These are phyloP conservation scores for Myrmaecium sp. DNA, from an alignment of 2,329 filamentous ascomycete genomes.

Conservation along the genomic window DNA sequence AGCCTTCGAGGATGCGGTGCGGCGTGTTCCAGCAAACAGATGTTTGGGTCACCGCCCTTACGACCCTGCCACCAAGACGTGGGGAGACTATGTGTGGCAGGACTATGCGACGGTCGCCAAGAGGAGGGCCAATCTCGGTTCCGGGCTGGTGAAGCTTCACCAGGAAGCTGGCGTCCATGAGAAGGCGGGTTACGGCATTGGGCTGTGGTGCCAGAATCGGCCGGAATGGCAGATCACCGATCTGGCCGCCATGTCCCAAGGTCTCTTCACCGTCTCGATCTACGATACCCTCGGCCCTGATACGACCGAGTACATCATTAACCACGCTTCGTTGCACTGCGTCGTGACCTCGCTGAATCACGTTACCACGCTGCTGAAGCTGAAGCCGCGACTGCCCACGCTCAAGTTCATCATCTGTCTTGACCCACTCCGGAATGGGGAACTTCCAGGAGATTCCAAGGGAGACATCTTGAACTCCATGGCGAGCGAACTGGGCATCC, in stretches of 20 bases:
- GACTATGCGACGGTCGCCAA: constrained; percentile 65
- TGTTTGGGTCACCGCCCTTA: constrained; percentile 73
- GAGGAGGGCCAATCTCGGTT: constrained; percentile 70
- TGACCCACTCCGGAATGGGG: constrained; percentile 66
- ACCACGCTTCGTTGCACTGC: constrained; percentile 61
- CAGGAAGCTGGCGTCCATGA: constrained; percentile 47
- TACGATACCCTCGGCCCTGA: constrained; percentile 93
- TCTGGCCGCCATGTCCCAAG: constrained; percentile 72
- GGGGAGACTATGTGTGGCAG: constrained; percentile 65
- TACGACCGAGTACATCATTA: constrained; percentile 87
- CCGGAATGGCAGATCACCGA: constrained; percentile 85
- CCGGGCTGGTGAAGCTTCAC: constrained; percentile 70
- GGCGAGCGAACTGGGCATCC: constrained; percentile 55
- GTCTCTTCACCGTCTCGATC: constrained; percentile 76
- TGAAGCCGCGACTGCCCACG: constrained; percentile 57
- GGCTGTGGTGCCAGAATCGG: constrained; percentile 74
- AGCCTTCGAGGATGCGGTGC: constrained; percentile 51
- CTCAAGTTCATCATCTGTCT: constrained; percentile 80
- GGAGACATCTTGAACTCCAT: constrained; percentile 57
- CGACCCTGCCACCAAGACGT: constrained; percentile 56
- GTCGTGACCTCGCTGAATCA: constrained; percentile 68
- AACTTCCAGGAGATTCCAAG: constrained; percentile 64
- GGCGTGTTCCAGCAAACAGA: constrained; percentile 24
- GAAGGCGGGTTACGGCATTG: constrained; percentile 53
- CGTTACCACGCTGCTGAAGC: constrained; percentile 63